Base-by-base conservation (phyloP, 2,329 filamentous ascomycete species). In the Colletotrichum endophyticum region DNA sequence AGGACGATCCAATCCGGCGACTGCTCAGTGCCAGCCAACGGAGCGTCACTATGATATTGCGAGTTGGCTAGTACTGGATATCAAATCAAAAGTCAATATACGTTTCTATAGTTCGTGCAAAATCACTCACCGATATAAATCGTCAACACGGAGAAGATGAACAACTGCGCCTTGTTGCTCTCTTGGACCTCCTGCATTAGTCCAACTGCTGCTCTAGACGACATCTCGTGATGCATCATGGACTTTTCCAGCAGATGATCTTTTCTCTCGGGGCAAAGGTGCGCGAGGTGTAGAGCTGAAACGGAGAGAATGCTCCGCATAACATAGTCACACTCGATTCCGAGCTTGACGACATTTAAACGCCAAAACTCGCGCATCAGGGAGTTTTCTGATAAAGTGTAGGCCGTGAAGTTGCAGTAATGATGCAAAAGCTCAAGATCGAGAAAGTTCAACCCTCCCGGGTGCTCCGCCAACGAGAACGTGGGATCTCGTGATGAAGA, bases 361-460 rank as follows among this genome's bases (percentile, higher is more conserved):
- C 86, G 85, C 86, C 88, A 91, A 34, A 90, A 84, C 39, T 84
- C 83, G 56, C 86, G 86, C 5, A 89, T 77, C 8, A 81, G 78
- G 0, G 85, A 82, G 49, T 88, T 85, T 8, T 81, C 82, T 6
- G 86, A 85, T 5, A 91, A 81, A 0, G 89, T 90, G n/a, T 84
- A 82, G 68, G 85, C 86, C 1, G 89, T 91, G 12, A 85, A 86
- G 1, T 86, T 88, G 61, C 85, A 86, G 77, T 86, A 91, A 81
- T 91, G 88, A 79, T 91, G 88, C 8, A 91, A 83, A 3, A 91
- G 84, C 78, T 91, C 88, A 11, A 91, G 83, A 62, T 91, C 88
- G 13, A 85, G 79, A 3, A 88, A 78, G 28, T 86, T 86, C 22
- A 87, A 79, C 8, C 78, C 70, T 39, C 79, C 34, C 28, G 73